Conservation (phyloP, 495 filamentous ascomycete species). For the Niebla homalea region DNA sequence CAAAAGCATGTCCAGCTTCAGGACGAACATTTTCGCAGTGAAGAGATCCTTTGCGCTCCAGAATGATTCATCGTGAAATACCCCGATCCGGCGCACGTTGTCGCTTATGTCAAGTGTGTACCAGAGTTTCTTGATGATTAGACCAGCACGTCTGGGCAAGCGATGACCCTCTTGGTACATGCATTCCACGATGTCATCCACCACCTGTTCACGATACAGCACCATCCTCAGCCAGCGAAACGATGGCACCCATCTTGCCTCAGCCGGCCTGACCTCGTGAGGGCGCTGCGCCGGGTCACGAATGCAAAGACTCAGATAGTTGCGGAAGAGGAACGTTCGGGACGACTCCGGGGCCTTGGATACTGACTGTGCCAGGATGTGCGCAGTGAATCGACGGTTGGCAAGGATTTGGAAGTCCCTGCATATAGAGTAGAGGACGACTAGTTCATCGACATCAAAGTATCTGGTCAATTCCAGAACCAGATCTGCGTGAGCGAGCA, state of each 20-base stretch:
- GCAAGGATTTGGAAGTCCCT: slow-evolving; percentile 40
- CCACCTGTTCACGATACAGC: slow-evolving; percentile 29
- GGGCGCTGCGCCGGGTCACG: slow-evolving; percentile 29
- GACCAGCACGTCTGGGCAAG: slow-evolving; percentile 30
- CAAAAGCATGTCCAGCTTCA: slow-evolving; percentile 50
- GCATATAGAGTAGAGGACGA: slow-evolving; percentile 44
- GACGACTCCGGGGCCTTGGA: slow-evolving; percentile 31
- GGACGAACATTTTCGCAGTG: slow-evolving; percentile 39
- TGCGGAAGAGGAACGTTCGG: slow-evolving; percentile 35
- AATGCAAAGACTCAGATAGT: slow-evolving; percentile 39
- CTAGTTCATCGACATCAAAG: slow-evolving; percentile 34
- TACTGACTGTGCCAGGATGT: slow-evolving; percentile 30
- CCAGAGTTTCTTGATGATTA: slow-evolving; percentile 49
- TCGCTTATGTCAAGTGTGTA: slow-evolving; percentile 48
- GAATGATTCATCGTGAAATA: slow-evolving; percentile 33
- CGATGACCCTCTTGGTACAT: slow-evolving; percentile 38
- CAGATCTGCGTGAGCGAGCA: slow-evolving; percentile 37
- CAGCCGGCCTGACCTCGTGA: slow-evolving; percentile 5
- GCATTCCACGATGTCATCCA: slow-evolving; percentile 40
- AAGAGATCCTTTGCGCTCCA: slow-evolving; percentile 43
- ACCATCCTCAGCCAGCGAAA: slow-evolving; percentile 43
- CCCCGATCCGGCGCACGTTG: slow-evolving; percentile 30
- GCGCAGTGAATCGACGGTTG: slow-evolving; percentile 27
- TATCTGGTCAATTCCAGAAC: slow-evolving; percentile 34
- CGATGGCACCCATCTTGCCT: slow-evolving; percentile 28